Percentiles rank a stretch among this genome's conserved stretches.
Evolutionary conservation across 257 asterid genomes (phyloP).

Genomic region (Solanum piurae): DNA sequence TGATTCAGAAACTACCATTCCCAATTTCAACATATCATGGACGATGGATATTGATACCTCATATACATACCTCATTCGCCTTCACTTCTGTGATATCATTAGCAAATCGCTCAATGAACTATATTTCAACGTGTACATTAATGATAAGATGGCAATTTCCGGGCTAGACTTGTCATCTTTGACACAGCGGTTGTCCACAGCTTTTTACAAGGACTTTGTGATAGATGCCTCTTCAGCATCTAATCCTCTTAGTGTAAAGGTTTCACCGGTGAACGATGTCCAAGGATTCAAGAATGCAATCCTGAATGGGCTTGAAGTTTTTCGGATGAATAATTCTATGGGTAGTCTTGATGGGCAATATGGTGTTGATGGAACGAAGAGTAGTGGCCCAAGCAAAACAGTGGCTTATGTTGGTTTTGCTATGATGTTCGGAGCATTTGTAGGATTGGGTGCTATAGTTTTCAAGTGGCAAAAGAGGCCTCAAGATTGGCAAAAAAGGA

Average conservation of each 20-base stretch:
- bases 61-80: slow-evolving; percentile 58
- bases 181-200: slow-evolving; percentile 12
- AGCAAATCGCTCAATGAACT: slow-evolving; percentile 72
- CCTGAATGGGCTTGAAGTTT: slow-evolving; percentile 33
- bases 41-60: slow-evolving; percentile 44
- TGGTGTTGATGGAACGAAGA: slow-evolving; percentile 21
- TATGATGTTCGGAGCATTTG: slow-evolving; percentile 90
- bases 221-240: slow-evolving; percentile 20
- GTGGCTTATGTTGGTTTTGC: slow-evolving; percentile 90
- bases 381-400: slow-evolving; percentile 26
- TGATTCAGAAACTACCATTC: slow-evolving; percentile 41
- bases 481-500: slow-evolving; percentile 69
- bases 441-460: slow-evolving; percentile 86
- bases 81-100: slow-evolving; percentile 81
- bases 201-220: slow-evolving; percentile 32
- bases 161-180: slow-evolving; percentile 27
- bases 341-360: slow-evolving; percentile 34
- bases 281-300: slow-evolving; percentile 28
- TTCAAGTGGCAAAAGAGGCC: slow-evolving; percentile 94
- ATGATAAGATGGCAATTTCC: slow-evolving; percentile 50
- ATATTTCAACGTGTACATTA: slow-evolving; percentile 73
- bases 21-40: slow-evolving; percentile 79
- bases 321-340: slow-evolving; percentile 31
- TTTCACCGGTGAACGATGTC: slow-evolving; percentile 27
- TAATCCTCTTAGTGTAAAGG: slow-evolving; percentile 20